These are phyloP conservation scores for Aspergillus haitiensis DNA, from an alignment of 495 filamentous ascomycete genomes.

Conservation along the genomic window DNA sequence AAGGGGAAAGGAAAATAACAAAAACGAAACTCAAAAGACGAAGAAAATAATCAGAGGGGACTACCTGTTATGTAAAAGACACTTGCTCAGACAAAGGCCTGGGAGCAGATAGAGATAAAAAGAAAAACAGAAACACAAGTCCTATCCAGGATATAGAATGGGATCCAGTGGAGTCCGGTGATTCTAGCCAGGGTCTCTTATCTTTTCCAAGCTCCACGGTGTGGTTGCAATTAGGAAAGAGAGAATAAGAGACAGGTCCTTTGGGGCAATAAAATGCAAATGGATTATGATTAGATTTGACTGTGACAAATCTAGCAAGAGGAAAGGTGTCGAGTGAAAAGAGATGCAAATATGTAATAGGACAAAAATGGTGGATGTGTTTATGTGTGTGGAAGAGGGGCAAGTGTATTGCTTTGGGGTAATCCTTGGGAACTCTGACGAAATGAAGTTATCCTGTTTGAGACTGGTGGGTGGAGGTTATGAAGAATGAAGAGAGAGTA, in stretches of 20 bases:
- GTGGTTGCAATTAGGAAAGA: conserved; percentile 24
- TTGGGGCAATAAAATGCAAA: conserved; percentile 8
- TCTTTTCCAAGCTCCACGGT: conserved; percentile 26
- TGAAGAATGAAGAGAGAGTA: conserved; percentile 18
- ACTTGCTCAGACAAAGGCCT: conserved; percentile 38
- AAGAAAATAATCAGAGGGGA: conserved; percentile 39
- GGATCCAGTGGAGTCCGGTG: conserved; percentile 35
- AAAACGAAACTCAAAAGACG: conserved; percentile 24
- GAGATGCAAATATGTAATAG: conserved; percentile 2
- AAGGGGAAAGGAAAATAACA: conserved; percentile 17
- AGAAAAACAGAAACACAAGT: conserved; percentile 34
- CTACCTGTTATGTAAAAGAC: conserved; percentile 45
- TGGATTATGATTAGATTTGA: conserved; percentile 23
- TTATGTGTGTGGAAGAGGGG: background rate
- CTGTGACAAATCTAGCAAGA: conserved; percentile 28
- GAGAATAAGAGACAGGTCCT: conserved; percentile 21
- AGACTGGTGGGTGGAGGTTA: conserved; percentile 13
- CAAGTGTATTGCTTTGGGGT: conserved; percentile 3
- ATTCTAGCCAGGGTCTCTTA: conserved; percentile 20
- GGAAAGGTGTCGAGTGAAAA: conserved; percentile 8
- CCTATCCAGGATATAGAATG: conserved; percentile 43
- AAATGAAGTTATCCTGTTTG: conserved; percentile 12
- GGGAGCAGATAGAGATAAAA: conserved; percentile 28
- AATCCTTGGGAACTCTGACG: conserved; percentile 1
- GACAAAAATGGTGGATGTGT: background rate